A percentile compares a stretch with the other conserved stretches of the same genome.
These are phyloP conservation scores for Cryoendolithus antarcticus DNA, from an alignment of 2,329 filamentous ascomycete species.

Conservation along the genomic window DNA sequence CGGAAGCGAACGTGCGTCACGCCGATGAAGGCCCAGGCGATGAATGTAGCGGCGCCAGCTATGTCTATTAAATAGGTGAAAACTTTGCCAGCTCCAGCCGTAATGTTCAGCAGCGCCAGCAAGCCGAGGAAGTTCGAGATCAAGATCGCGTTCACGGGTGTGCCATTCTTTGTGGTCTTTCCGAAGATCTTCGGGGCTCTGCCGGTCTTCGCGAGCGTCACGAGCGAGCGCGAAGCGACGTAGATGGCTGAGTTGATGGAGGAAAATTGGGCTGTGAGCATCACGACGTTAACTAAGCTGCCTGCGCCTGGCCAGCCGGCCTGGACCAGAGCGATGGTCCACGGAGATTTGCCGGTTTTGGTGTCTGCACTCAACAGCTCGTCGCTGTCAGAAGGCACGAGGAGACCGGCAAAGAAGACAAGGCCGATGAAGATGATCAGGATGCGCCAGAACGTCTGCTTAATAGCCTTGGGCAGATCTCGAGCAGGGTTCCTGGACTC, in stretches of 20 bases:
- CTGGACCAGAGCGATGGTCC: constrained; percentile 50
- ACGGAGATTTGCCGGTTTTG: constrained; percentile 31
- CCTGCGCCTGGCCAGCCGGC: constrained; percentile 44
- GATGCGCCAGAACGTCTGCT: constrained; percentile 68
- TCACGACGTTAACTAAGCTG: constrained; percentile 49
- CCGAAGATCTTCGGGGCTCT: constrained; percentile 47
- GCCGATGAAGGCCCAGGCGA: constrained; percentile 54
- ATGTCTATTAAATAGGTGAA: constrained; percentile 58
- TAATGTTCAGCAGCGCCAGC: constrained; percentile 50
- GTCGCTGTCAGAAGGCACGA: constrained; percentile 56
- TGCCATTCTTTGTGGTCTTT: constrained; percentile 32
- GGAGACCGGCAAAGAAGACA: constrained; percentile 62
- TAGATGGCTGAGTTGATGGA: constrained; percentile 49
- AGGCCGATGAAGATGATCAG: constrained; percentile 66
- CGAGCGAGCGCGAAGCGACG: constrained; percentile 45
- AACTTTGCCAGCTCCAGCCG: constrained; percentile 52
- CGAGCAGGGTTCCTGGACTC: constrained; percentile 52
- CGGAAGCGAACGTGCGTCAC: constrained; percentile 56
- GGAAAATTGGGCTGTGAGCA: constrained; percentile 46
- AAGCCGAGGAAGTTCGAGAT: constrained; percentile 29
- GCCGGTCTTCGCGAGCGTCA: constrained; percentile 41
- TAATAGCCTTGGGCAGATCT: constrained; percentile 50
- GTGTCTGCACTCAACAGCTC: constrained; percentile 30
- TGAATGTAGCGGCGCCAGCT: constrained; percentile 55
- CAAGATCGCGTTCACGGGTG: constrained; percentile 41